Percentiles rank a stretch among this genome's conserved stretches.
Evolutionary conservation across 2,329 filamentous ascomycete genomes (phyloP).

Genomic region (Hymenoscyphus fraxineus): DNA sequence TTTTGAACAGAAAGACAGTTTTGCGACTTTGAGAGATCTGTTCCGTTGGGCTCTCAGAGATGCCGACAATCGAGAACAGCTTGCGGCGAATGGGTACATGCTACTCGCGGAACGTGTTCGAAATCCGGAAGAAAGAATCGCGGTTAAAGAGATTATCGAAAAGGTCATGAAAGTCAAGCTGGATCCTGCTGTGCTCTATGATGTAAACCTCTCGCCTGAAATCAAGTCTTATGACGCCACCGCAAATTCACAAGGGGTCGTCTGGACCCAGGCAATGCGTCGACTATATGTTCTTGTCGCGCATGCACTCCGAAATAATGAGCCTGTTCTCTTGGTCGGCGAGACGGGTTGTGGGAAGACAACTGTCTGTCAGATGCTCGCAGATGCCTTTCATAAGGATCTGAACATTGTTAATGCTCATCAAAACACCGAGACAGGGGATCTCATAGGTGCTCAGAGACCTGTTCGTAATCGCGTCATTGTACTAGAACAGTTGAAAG

Average conservation of each 20-base stretch:
- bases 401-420: constrained; percentile 94
- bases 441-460: constrained; percentile 91
- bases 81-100: constrained; percentile 94
- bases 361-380: constrained; percentile 88
- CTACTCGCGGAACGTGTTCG: constrained; percentile 89
- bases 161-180: constrained; percentile 84
- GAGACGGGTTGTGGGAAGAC: constrained; percentile 99
- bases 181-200: constrained; percentile 70
- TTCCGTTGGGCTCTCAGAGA: constrained; percentile 90
- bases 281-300: constrained; percentile 87
- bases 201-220: constrained; percentile 52
- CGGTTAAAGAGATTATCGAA: constrained; percentile 86
- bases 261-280: constrained; percentile 96
- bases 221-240: constrained; percentile 46
- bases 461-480: constrained; percentile 81
- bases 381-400: constrained; percentile 71
- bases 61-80: constrained; percentile 80
- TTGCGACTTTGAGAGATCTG: constrained; percentile 90
- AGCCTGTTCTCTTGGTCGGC: constrained; percentile 89
- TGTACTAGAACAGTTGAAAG: constrained; percentile 61
- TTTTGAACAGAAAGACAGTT: constrained; percentile 96
- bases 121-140: constrained; percentile 79
- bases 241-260: constrained; percentile 60
- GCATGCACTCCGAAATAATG: constrained; percentile 80
- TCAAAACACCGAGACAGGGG: constrained; percentile 95